phyloP scores from a whole-genome alignment of 1,284 basidiomycete genomes.

The Limonomyces culmigenus region DNA sequence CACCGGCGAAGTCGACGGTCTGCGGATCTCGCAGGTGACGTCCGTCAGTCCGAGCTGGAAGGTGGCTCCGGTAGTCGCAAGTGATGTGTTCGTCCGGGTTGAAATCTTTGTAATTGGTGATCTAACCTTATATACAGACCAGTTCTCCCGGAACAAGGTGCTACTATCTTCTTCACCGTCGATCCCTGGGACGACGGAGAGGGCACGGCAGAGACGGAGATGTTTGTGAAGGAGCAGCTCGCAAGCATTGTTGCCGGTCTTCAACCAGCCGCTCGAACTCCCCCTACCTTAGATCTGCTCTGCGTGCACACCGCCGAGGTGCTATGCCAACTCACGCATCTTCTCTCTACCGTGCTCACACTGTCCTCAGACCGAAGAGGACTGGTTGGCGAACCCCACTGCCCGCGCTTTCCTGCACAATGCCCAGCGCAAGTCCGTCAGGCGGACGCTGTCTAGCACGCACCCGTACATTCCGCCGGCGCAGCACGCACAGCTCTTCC shows the following conservation, averaged over 20 bases:
- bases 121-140: constrained; percentile 14
- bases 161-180: background rate
- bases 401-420: constrained; percentile 37
- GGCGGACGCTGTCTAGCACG: constrained; percentile 19
- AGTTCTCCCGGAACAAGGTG: constrained; percentile 14
- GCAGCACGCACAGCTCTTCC: constrained; percentile 48
- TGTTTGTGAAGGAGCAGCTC: no score
- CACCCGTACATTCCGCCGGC: constrained; percentile 48
- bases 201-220: background rate
- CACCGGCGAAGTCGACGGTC: constrained; percentile 18
- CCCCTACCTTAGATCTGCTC: no score
- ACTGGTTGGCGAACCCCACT: no score
- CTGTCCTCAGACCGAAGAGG: no score
- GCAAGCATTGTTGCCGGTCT: no score
- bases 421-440: constrained; percentile 25
- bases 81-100: background rate
- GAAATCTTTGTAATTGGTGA: background rate
- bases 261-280: no score
- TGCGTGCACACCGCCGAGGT: no score
- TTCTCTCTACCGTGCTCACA: no score
- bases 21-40: constrained; percentile 38
- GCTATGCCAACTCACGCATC: no score
- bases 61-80: constrained; percentile 12
- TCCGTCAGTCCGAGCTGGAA: constrained; percentile 51
- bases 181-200: background rate